Conservation (phyloP, 208 protist genomes). For the Leishmania martiniquensis region DNA sequence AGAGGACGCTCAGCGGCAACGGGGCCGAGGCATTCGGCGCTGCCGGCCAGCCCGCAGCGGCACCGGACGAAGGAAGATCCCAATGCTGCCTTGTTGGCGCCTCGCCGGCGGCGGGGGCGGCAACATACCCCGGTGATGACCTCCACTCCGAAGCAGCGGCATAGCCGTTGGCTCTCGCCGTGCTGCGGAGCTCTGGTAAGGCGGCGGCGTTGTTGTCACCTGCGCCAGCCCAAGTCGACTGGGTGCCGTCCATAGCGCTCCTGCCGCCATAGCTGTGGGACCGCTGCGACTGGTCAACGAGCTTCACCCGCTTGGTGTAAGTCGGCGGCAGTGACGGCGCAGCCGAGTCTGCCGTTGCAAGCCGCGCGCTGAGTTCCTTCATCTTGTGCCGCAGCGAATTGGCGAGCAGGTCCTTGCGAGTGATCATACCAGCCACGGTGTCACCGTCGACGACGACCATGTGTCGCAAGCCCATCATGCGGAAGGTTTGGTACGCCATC, state of each 20-base stretch:
- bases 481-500: conserved; percentile 91
- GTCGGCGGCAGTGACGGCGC: conserved; percentile 32
- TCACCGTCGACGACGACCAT: conserved; percentile 91
- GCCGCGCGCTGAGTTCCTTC: conserved; percentile 44
- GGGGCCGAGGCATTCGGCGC: too few relatives aligned
- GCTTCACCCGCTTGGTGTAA: conserved; percentile 8
- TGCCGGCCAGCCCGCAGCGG: neutral
- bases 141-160: neutral
- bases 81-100: neutral
- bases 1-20: neutral
- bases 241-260: neutral
- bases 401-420: conserved; percentile 90
- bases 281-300: neutral
- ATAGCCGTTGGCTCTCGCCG: neutral
- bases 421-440: conserved; percentile 92
- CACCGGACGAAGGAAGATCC: neutral
- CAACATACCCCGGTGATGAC: neutral
- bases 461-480: conserved; percentile 93
- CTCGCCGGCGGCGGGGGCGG: neutral
- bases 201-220: too few relatives aligned
- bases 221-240: neutral
- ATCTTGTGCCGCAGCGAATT: conserved; percentile 59
- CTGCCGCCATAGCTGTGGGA: neutral
- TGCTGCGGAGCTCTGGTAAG: neutral
- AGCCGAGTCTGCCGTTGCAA: conserved; percentile 18